A percentile compares a stretch with the other conserved stretches of the same genome.
These are phyloP conservation scores for Waitea zeae DNA, from an alignment of 1,284 basidiomycete genomes.

Conservation along the genomic window DNA sequence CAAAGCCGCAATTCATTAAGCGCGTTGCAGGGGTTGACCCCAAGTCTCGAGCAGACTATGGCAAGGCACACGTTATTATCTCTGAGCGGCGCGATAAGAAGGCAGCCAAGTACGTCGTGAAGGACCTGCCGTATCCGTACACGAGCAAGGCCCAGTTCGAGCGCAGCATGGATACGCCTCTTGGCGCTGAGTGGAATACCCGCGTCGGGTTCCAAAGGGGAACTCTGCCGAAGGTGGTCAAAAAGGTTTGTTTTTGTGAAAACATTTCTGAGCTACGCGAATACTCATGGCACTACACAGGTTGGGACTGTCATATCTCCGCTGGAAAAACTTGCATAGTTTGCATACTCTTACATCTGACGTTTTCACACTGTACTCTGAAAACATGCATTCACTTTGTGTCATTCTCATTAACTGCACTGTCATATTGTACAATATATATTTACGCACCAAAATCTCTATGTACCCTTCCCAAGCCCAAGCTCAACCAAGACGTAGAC, in stretches of 20 bases:
- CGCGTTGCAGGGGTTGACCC: conserved; percentile 71
- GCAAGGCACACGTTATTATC: conserved; percentile 81
- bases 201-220: conserved; percentile 73
- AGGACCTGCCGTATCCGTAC: conserved; percentile 88
- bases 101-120: conserved; percentile 72
- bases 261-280: conserved; percentile 5
- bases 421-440: too few relatives aligned
- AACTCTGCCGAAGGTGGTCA: conserved; percentile 71
- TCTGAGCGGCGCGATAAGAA: conserved; percentile 92
- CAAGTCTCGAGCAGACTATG: conserved; percentile 64
- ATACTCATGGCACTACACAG: conserved; percentile 16
- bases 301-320: conserved; percentile 67
- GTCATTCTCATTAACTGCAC: too few relatives aligned
- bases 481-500: conserved; percentile 42
- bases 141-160: conserved; percentile 85
- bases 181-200: conserved; percentile 92
- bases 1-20: conserved; percentile 58
- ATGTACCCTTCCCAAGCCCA: conserved; percentile 15
- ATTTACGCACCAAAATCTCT: too few relatives aligned
- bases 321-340: conserved; percentile 45
- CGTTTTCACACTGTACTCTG: not conserved
- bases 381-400: too few relatives aligned
- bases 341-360: too few relatives aligned
- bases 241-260: conserved; percentile 41
- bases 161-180: conserved; percentile 58